These are phyloP conservation scores for Antarctomyces pellizariae DNA, from an alignment of 495 filamentous ascomycete species.

Conservation along the genomic window DNA sequence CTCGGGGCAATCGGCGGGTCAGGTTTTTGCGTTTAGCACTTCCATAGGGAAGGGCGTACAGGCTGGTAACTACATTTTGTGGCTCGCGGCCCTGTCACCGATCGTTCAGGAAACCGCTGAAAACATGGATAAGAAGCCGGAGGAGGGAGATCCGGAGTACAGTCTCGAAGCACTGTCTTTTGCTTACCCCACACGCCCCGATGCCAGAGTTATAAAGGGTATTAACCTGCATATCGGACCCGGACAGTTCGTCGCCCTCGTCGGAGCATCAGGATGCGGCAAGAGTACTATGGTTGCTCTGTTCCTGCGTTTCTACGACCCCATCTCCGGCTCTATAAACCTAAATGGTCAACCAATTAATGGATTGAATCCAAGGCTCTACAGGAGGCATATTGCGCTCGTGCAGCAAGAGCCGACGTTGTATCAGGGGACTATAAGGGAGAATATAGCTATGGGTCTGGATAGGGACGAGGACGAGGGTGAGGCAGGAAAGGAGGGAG, in stretches of 20 bases:
- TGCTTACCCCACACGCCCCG: conserved; percentile 25
- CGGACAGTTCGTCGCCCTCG: conserved; percentile 27
- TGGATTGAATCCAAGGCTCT: conserved; percentile 42
- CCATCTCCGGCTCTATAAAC: conserved; percentile 34
- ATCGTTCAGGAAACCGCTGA: conserved; percentile 58
- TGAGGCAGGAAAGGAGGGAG: conserved; percentile 22
- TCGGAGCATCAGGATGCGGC: conserved; percentile 31
- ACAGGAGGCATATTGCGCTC: conserved; percentile 47
- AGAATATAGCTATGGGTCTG: conserved; percentile 38
- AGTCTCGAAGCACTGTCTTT: no score
- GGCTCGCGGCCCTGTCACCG: conserved; percentile 49
- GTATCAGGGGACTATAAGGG: conserved; percentile 28
- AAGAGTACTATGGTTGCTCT: conserved; percentile 31
- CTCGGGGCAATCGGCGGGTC: conserved; percentile 11
- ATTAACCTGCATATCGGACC: conserved; percentile 29
- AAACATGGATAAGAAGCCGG: no score
- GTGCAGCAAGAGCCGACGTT: conserved; percentile 65
- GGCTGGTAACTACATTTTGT: conserved; percentile 46
- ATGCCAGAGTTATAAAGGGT: conserved; percentile 26
- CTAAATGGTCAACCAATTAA: conserved; percentile 51
- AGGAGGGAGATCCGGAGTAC: no score
- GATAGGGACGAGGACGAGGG: conserved; percentile 35
- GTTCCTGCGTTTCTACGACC: conserved; percentile 30
- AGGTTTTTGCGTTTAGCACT: conserved; percentile 4
- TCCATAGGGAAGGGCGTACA: conserved; percentile 60